phyloP scores from a whole-genome alignment of 352 stramenopile species.

The Phytophthora constricta region DNA sequence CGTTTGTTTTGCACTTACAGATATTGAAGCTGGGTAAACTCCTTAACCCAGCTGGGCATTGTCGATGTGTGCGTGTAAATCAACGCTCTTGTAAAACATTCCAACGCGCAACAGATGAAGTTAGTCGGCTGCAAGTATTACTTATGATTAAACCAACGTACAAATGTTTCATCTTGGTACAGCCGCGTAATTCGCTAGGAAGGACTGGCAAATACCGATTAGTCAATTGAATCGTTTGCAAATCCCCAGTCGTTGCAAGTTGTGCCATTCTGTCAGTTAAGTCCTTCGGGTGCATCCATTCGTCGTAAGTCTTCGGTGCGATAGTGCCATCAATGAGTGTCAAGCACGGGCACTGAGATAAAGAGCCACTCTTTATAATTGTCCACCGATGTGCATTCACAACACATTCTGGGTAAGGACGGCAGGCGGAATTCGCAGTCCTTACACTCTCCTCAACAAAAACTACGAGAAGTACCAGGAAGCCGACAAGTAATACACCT shows the following conservation, averaged over 20 bases:
- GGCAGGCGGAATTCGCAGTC: slow-evolving; percentile 14
- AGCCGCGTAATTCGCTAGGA: slow-evolving; percentile 28
- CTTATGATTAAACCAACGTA: slow-evolving; percentile 17
- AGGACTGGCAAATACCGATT: slow-evolving; percentile 34
- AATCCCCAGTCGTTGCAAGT: slow-evolving; percentile 23
- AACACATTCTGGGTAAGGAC: slow-evolving; percentile 24
- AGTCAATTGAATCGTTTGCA: slow-evolving; percentile 36
- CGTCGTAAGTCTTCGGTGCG: slow-evolving; percentile 21
- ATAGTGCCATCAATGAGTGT: slow-evolving; percentile 33
- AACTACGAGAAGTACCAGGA: slow-evolving; percentile 10
- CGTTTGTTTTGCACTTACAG: slow-evolving; percentile 17
- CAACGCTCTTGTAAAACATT: slow-evolving; percentile 25
- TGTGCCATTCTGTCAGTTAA: slow-evolving; percentile 29
- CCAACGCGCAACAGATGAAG: neutral
- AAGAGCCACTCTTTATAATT: neutral
- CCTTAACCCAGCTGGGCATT: slow-evolving; percentile 32
- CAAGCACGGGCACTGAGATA: slow-evolving; percentile 46
- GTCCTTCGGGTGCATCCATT: slow-evolving; percentile 35
- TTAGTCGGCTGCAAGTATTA: no score
- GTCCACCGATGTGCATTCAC: slow-evolving; percentile 32
- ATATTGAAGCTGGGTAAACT: slow-evolving; percentile 37
- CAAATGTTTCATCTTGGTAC: slow-evolving; percentile 35
- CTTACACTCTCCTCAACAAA: slow-evolving; percentile 21
- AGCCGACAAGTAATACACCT: slow-evolving; percentile 18
- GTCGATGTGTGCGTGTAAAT: slow-evolving; percentile 35